A percentile compares a stretch with the other conserved stretches of the same genome.
These are phyloP conservation scores for Colletotrichum viniferum DNA, from an alignment of 2,329 filamentous ascomycete genomes.

Conservation along the genomic window DNA sequence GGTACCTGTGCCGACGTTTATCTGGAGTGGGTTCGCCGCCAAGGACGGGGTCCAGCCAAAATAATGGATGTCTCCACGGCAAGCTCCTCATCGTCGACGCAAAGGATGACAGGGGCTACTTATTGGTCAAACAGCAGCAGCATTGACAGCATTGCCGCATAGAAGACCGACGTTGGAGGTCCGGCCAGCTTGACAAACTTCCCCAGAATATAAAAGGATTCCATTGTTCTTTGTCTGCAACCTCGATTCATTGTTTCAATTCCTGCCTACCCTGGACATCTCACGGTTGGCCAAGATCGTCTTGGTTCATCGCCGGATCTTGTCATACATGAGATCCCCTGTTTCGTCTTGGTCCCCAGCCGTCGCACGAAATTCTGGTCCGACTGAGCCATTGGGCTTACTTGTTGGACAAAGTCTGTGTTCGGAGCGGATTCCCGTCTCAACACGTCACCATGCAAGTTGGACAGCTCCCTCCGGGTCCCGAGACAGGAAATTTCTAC, in stretches of 20 bases:
- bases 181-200: background rate
- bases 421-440: background rate
- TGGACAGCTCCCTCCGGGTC: slow-evolving; percentile 28
- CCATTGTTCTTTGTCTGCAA: background rate
- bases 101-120: background rate
- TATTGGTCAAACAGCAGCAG: background rate
- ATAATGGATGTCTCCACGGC: background rate
- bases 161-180: background rate
- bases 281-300: background rate
- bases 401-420: background rate
- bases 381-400: background rate
- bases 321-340: background rate
- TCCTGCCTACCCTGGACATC: background rate
- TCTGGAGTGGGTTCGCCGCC: background rate
- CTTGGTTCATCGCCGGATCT: background rate
- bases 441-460: background rate
- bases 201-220: background rate
- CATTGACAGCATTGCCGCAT: background rate
- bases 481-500: slow-evolving; percentile 39
- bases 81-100: background rate
- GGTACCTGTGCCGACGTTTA: background rate
- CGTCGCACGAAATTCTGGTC: background rate
- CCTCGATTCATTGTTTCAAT: background rate
- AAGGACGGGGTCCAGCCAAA: background rate
- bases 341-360: background rate